A percentile compares a stretch with the other conserved stretches of the same genome.
These are phyloP conservation scores for Pugionium dolabratum DNA, from an alignment of 345 rosid genomes.

Conservation along the genomic window DNA sequence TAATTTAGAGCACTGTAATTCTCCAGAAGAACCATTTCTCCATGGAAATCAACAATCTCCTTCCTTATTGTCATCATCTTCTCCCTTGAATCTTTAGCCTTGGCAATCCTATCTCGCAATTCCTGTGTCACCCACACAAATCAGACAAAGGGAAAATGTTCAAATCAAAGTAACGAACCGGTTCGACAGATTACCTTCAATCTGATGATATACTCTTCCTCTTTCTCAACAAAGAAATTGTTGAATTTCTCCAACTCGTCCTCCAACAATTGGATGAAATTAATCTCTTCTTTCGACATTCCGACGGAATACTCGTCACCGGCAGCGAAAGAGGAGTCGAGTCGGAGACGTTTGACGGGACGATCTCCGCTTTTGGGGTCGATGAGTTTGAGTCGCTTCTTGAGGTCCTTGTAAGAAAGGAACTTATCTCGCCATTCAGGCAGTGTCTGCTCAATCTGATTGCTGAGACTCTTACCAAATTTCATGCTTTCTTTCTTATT, in stretches of 20 bases:
- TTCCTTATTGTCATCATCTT: constrained; percentile 65
- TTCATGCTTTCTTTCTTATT: constrained; percentile 48
- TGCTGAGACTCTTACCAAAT: constrained; percentile 94
- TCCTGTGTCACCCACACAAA: constrained; percentile 45
- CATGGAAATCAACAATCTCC: constrained; percentile 91
- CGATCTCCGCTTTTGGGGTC: constrained; percentile 50
- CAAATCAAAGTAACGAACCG: not conserved
- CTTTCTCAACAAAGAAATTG: constrained; percentile 85
- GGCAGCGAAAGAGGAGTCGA: constrained; percentile 34
- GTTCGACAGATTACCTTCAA: constrained; percentile 54
- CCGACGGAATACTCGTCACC: constrained; percentile 33
- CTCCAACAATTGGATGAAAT: constrained; percentile 66
- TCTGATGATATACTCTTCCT: constrained; percentile 94
- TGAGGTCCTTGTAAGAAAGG: constrained; percentile 92
- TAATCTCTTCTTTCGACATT: constrained; percentile 60
- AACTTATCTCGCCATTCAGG: constrained; percentile 99
- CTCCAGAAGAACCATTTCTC: constrained; percentile 96
- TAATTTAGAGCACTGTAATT: constrained; percentile 97
- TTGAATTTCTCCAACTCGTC: constrained; percentile 93
- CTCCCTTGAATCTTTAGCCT: constrained; percentile 56
- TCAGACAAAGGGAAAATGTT: not conserved
- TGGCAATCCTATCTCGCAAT: constrained; percentile 63
- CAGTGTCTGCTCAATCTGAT: constrained; percentile 90
- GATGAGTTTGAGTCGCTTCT: constrained; percentile 77
- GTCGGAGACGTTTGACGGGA: constrained; percentile 57